phyloP scores from a whole-genome alignment of 371 early-diverging fungal genomes.

The Syncephalastrum contaminatum region DNA sequence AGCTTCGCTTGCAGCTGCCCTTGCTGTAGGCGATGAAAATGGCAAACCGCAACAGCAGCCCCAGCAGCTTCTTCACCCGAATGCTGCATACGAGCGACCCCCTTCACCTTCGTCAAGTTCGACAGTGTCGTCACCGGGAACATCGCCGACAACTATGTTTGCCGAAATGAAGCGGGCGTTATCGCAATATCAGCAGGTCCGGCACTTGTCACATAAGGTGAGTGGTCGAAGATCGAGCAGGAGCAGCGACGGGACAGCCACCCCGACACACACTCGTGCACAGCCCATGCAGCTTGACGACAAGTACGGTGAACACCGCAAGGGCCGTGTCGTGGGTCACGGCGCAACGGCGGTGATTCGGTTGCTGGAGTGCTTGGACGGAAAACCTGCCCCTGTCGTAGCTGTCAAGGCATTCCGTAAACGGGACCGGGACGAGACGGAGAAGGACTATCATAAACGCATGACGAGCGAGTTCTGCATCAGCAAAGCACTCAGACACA shows the following conservation, averaged over 20 bases:
- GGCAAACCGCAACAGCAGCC: slow-evolving; percentile 5
- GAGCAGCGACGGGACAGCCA: slow-evolving; percentile 4
- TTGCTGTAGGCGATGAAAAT: slow-evolving; percentile 8
- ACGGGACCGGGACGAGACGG: slow-evolving; percentile 26
- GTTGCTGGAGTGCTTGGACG: slow-evolving; percentile 4
- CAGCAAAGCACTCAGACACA: slow-evolving; percentile 24
- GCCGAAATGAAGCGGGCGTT: slow-evolving; percentile 19
- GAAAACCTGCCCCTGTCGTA: slow-evolving; percentile 10
- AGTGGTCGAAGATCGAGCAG: slow-evolving; percentile 1
- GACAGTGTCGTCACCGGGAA: slow-evolving; percentile 9
- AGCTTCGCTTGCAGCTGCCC: slow-evolving; percentile 19
- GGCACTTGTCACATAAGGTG: slow-evolving; percentile 2
- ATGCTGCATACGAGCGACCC: slow-evolving; percentile 15
- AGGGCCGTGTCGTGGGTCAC: slow-evolving; percentile 18
- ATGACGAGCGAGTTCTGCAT: slow-evolving; percentile 42
- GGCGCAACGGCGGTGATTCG: slow-evolving; percentile 25
- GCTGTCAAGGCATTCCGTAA: slow-evolving; percentile 44
- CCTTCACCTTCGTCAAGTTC: slow-evolving; percentile 12
- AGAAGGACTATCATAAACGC: slow-evolving; percentile 32
- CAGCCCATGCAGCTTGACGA: slow-evolving; percentile 14
- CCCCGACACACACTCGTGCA: not conserved
- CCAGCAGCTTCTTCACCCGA: slow-evolving; percentile 15
- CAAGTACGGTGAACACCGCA: slow-evolving; percentile 15
- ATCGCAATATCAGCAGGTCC: slow-evolving; percentile 21
- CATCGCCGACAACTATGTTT: slow-evolving; percentile 20